These are phyloP conservation scores for Trypanosoma rangeli DNA, from an alignment of 208 protist genomes.

Conservation along the genomic window DNA sequence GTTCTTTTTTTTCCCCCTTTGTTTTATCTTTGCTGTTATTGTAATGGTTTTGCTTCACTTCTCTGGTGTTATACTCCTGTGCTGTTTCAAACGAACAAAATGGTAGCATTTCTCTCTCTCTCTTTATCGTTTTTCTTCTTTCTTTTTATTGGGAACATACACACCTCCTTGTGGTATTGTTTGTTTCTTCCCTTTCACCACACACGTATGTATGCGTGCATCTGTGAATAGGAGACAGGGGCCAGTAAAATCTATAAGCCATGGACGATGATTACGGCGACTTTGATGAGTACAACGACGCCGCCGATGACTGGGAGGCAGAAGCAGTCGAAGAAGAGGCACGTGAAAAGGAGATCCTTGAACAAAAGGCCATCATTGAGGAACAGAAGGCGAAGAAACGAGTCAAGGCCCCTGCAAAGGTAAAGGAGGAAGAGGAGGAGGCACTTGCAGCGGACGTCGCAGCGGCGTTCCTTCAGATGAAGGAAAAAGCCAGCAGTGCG, in stretches of 20 bases:
- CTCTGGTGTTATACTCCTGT: background rate
- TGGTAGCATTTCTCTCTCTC: background rate
- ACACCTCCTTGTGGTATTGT: background rate
- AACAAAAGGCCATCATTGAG: slow-evolving; percentile 45
- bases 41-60: background rate
- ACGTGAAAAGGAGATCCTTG: slow-evolving; percentile 34
- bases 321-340: slow-evolving; percentile 69
- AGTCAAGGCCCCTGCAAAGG: slow-evolving; percentile 54
- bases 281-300: slow-evolving; percentile 75
- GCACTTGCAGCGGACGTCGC: slow-evolving; percentile 50
- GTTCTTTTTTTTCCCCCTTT: background rate
- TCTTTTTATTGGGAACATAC: slow-evolving; percentile 1
- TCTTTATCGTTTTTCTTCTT: background rate
- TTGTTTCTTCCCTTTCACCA: slow-evolving; percentile 9
- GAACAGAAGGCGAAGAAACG: slow-evolving; percentile 60
- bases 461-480: slow-evolving; percentile 51
- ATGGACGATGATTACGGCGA: slow-evolving; percentile 27
- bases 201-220: background rate
- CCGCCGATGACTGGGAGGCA: slow-evolving; percentile 83
- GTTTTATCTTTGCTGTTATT: slow-evolving; percentile 3
- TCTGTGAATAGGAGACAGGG: background rate
- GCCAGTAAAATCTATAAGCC: background rate
- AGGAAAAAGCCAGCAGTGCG: slow-evolving; percentile 55
- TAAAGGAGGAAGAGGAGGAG: slow-evolving; percentile 46
- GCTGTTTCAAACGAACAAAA: too few species aligned